Evolutionary conservation across 2,329 filamentous ascomycete species (phyloP).

Genomic region (Nothomitra cinnamomea): DNA sequence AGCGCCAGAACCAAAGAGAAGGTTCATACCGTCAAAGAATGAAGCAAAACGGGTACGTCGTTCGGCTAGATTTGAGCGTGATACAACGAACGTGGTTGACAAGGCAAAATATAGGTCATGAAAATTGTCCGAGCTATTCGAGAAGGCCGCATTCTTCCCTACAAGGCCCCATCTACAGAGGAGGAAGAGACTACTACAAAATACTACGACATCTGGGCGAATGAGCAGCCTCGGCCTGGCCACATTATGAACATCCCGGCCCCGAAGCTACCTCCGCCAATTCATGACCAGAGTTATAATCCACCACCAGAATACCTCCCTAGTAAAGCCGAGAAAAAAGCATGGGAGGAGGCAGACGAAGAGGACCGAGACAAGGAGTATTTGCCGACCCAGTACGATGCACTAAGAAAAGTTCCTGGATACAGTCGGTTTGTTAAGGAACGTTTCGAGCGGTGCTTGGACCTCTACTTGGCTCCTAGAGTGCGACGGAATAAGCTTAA

Average conservation of each 20-base stretch:
- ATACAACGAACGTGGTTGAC: too few relatives aligned
- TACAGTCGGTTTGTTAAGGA: conserved; percentile 88
- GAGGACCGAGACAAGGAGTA: conserved; percentile 87
- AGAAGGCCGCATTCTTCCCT: conserved; percentile 84
- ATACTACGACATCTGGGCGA: conserved; percentile 86
- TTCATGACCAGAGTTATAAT: conserved; percentile 93
- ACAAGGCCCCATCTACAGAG: conserved; percentile 60
- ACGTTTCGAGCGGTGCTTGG: conserved; percentile 85
- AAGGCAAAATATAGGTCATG: conserved; percentile 40
- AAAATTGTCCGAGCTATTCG: conserved; percentile 93
- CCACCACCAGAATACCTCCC: conserved; percentile 89
- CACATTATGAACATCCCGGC: conserved; percentile 91
- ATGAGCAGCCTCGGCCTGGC: conserved; percentile 66
- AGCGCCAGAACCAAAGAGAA: conserved; percentile 86
- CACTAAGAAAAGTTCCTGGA: conserved; percentile 79
- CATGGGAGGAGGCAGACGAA: conserved; percentile 72
- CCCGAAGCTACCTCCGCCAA: conserved; percentile 81
- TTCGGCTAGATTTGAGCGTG: too few relatives aligned
- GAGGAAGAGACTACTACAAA: conserved; percentile 54
- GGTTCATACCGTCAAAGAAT: conserved; percentile 92
- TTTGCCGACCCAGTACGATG: conserved; percentile 63
- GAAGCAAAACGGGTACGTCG: conserved; percentile 56
- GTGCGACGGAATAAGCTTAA: conserved; percentile 88
- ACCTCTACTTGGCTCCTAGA: conserved; percentile 85
- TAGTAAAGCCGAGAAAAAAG: conserved; percentile 62